Base-by-base conservation (phyloP, 2,329 filamentous ascomycete genomes). In the Xylariaceae sp. region DNA sequence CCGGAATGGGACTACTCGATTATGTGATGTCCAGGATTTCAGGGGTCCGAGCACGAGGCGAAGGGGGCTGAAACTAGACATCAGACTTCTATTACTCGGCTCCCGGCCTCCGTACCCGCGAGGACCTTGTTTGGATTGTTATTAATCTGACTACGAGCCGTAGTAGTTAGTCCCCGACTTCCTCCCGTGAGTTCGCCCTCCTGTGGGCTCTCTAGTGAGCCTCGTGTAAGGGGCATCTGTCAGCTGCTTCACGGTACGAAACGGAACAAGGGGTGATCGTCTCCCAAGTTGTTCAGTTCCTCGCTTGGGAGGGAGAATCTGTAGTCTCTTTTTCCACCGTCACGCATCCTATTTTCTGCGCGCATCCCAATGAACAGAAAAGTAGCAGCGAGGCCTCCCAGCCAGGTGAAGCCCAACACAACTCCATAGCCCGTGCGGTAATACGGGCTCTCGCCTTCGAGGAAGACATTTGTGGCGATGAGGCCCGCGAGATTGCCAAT, bases 221-320 rank as follows among this genome's bases (percentile, higher is more conserved):
- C 26, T 28, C n/a, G n/a, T n/a, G n/a, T n/a, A n/a, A n/a, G n/a
- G n/a, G 8, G n/a, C 13, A 8, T 28, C 7, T 5, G n/a, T n/a
- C n/a, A 8, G 26, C 8, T 28, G 8, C 9, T 9, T 16, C 37
- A 44, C 7, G 40, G 36, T 6, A 57, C 62, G 44, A 70, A 68
- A 33, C 69, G 63, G 50, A 72, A 74, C 16, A 56, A 56, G 3
- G 70, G 71, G 53, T 74, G 70, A 41, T 71, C 65, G 43, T 75
- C 71, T 0, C 71, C 71, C 49, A 74, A 58, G 43, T 74, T 74
- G 32, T 65, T 61, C 9, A 61, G 52, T 53, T 71, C 66, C 16
- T 60, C 57, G 18, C 57, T 59, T 1, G 56, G 53, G 4, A 34
- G 31, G 9, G 53, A 44, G 16, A 73, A 53, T 26, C 69, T 59